A percentile compares a stretch with the other conserved stretches of the same genome.
phyloP scores from a whole-genome alignment of 805 yeast species.

The Starmerella potacharoeniae region DNA sequence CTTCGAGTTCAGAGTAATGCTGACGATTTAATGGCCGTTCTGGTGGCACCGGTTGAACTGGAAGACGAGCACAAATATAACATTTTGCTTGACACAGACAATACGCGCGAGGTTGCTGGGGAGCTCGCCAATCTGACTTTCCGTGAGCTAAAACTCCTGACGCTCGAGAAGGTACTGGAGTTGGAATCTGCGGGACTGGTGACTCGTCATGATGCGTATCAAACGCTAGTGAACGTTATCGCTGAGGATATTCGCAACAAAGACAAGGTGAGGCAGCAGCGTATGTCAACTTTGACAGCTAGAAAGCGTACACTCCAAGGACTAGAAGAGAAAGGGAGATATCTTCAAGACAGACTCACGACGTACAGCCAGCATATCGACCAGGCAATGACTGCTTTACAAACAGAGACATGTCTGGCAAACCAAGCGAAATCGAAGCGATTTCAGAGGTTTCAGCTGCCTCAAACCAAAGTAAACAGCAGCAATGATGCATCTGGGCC shows the following conservation, averaged over 20 bases:
- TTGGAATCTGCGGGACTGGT: constrained; percentile 58
- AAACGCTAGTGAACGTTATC: constrained; percentile 67
- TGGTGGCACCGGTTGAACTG: constrained; percentile 54
- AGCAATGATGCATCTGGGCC: constrained; percentile 29
- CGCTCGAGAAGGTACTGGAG: constrained; percentile 64
- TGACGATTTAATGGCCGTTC: constrained; percentile 52
- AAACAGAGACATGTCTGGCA: constrained; percentile 29
- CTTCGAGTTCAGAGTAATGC: constrained; percentile 66
- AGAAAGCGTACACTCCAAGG: constrained; percentile 37
- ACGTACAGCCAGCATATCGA: constrained; percentile 40
- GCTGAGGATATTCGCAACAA: constrained; percentile 65
- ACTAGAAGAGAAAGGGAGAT: constrained; percentile 37
- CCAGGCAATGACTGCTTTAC: constrained; percentile 40
- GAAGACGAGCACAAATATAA: constrained; percentile 45
- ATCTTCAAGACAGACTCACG: constrained; percentile 33
- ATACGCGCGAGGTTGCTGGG: constrained; percentile 18
- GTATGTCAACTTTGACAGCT: constrained; percentile 37
- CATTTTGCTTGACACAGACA: constrained; percentile 18
- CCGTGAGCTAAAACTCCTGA: constrained; percentile 64
- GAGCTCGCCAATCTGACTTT: constrained; percentile 35
- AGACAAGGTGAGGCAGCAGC: constrained; percentile 38
- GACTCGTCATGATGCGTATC: constrained; percentile 60
- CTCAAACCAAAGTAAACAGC: neutral
- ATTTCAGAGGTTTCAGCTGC: constrained; percentile 30
- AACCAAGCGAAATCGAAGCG: constrained; percentile 21